A percentile compares a stretch with the other conserved stretches of the same genome.
These are phyloP conservation scores for Russula virescens DNA, from an alignment of 768 basidiomycete genomes.

Conservation along the genomic window DNA sequence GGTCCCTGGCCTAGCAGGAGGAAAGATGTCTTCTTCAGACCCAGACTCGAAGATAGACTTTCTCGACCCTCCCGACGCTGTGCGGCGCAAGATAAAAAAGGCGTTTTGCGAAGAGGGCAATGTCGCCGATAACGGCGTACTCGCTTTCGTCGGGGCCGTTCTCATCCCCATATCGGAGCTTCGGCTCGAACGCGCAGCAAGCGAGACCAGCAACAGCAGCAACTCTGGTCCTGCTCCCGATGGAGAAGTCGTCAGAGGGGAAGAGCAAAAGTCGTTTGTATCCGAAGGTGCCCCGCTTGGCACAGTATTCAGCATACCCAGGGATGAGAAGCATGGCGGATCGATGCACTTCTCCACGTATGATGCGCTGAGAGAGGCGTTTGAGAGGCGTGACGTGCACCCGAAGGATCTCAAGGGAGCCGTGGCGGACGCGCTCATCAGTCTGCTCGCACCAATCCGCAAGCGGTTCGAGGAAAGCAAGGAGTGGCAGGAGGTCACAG, in stretches of 20 bases:
- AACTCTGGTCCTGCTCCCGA: neutral
- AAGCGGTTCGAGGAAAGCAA: conserved; percentile 67
- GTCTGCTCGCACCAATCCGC: conserved; percentile 75
- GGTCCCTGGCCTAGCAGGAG: conserved; percentile 91
- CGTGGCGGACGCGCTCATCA: conserved; percentile 67
- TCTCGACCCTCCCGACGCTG: conserved; percentile 76
- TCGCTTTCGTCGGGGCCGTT: conserved; percentile 77
- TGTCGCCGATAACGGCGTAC: conserved; percentile 78
- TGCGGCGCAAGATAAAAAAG: conserved; percentile 83
- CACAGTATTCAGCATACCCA: conserved; percentile 71
- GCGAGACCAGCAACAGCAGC: neutral
- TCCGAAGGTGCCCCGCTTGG: conserved; percentile 67
- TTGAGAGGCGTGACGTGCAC: conserved; percentile 70
- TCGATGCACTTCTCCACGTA: conserved; percentile 66
- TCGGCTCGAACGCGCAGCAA: conserved; percentile 42
- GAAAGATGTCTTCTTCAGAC: conserved; percentile 98
- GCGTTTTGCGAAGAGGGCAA: conserved; percentile 96
- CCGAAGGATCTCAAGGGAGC: conserved; percentile 85
- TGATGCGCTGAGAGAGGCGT: conserved; percentile 65
- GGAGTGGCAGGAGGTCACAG: conserved; percentile 75
- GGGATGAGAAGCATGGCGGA: conserved; percentile 81
- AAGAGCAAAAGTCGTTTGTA: conserved; percentile 55
- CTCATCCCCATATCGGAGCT: conserved; percentile 81
- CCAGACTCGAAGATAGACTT: conserved; percentile 98
- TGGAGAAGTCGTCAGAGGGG: conserved; percentile 32